phyloP scores from a whole-genome alignment of 2,329 filamentous ascomycete genomes.

The Trichocomaceae sp. region DNA sequence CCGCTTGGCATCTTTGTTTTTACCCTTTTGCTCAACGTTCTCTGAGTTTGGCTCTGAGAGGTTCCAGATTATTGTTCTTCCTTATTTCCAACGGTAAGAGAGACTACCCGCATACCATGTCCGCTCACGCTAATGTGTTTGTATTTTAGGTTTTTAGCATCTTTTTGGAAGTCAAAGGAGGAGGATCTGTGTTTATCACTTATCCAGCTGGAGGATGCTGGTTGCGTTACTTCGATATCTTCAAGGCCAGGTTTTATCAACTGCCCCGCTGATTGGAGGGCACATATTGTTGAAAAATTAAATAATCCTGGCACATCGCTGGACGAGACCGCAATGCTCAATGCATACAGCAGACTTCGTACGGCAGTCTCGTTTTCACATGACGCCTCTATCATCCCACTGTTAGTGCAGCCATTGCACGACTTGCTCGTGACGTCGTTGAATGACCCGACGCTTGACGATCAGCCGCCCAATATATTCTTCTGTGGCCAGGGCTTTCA shows the following conservation, averaged over 20 bases:
- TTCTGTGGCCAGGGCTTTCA: slow-evolving; percentile 69
- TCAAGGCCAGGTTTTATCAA: slow-evolving; percentile 34
- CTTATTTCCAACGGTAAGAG: slow-evolving; percentile 68
- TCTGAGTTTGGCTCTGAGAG: slow-evolving; percentile 65
- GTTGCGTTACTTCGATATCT: slow-evolving; percentile 47
- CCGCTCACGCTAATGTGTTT: neutral
- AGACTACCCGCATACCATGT: neutral
- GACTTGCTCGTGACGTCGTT: slow-evolving; percentile 61
- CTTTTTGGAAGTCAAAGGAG: slow-evolving; percentile 64
- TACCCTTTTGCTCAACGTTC: slow-evolving; percentile 78
- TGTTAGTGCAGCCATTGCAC: slow-evolving; percentile 59
- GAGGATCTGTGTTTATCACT: slow-evolving; percentile 63
- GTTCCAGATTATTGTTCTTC: slow-evolving; percentile 72
- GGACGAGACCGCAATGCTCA: slow-evolving; percentile 60
- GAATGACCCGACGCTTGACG: slow-evolving; percentile 52
- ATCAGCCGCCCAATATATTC: slow-evolving; percentile 61
- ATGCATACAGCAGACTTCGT: slow-evolving; percentile 59
- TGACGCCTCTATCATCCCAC: slow-evolving; percentile 59
- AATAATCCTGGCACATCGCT: slow-evolving; percentile 42
- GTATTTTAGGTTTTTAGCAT: slow-evolving; percentile 59
- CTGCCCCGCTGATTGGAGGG: slow-evolving; percentile 55
- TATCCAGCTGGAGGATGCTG: slow-evolving; percentile 50
- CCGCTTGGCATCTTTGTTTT: slow-evolving; percentile 64
- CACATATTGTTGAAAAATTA: slow-evolving; percentile 65
- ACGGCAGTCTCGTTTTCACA: slow-evolving; percentile 50